A percentile compares a stretch with the other conserved stretches of the same genome.
phyloP scores from a whole-genome alignment of 345 rosid species.

The Gossypium australe region DNA sequence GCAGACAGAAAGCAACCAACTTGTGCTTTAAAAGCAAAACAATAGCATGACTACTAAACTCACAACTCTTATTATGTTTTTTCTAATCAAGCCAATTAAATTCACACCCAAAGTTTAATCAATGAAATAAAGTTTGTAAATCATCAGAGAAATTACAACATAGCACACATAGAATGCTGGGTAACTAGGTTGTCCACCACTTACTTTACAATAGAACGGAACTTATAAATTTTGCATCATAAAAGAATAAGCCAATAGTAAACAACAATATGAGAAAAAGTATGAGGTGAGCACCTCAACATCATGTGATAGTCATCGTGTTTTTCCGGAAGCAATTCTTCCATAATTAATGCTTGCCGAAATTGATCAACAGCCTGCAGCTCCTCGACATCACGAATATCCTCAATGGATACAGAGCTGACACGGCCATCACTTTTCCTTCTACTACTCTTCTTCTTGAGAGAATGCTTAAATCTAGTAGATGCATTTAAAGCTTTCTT shows the following conservation, averaged over 20 bases:
- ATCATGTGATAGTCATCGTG: conserved; percentile 95
- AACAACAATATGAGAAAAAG: background rate
- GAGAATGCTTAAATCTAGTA: conserved; percentile 80
- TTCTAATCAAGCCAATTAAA: background rate
- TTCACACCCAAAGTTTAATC: background rate
- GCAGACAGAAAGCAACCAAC: background rate
- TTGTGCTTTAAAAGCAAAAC: background rate
- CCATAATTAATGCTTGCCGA: conserved; percentile 76
- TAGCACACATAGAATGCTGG: background rate
- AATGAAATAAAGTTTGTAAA: background rate
- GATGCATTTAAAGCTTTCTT: conserved; percentile 95
- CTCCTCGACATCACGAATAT: conserved; percentile 87
- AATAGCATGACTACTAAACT: background rate
- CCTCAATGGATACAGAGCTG: conserved; percentile 98
- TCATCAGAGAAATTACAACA: background rate
- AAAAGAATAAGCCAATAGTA: background rate
- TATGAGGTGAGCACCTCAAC: conserved; percentile 49
- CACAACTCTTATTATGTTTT: background rate
- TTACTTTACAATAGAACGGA: background rate
- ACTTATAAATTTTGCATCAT: background rate
- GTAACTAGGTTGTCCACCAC: background rate
- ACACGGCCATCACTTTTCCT: conserved; percentile 83
- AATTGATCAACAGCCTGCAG: conserved; percentile 81
- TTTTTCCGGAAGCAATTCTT: conserved; percentile 70
- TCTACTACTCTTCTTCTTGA: conserved; percentile 76